Evolutionary conservation across 495 filamentous ascomycete genomes (phyloP).

Genomic region (Neurospora sp.): DNA sequence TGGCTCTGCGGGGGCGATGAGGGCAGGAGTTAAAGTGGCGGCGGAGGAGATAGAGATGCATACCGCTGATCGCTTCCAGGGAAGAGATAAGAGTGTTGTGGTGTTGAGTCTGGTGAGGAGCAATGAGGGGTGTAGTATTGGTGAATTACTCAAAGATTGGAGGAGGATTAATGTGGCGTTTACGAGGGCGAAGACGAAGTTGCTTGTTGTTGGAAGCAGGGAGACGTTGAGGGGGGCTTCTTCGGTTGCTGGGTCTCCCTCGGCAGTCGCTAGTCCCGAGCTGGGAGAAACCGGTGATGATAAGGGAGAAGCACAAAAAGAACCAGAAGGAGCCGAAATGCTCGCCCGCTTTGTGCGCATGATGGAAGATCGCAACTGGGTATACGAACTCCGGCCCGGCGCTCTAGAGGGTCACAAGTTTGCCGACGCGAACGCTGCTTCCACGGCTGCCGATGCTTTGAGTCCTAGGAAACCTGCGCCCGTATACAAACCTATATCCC

Average conservation of each 20-base stretch:
- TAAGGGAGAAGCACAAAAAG: slow-evolving; percentile 22
- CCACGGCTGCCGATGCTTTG: slow-evolving; percentile 1
- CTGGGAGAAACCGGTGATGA: neutral
- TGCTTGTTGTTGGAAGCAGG: slow-evolving; percentile 75
- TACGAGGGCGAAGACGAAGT: slow-evolving; percentile 80
- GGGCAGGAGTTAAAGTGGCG: neutral
- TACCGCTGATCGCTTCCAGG: slow-evolving; percentile 93
- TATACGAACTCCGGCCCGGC: slow-evolving; percentile 54
- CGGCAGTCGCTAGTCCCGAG: slow-evolving; percentile 11
- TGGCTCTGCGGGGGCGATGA: neutral
- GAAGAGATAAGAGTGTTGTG: slow-evolving; percentile 85
- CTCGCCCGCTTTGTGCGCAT: slow-evolving; percentile 63
- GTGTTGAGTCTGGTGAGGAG: slow-evolving; percentile 78
- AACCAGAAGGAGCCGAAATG: slow-evolving; percentile 40
- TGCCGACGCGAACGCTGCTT: slow-evolving; percentile 33
- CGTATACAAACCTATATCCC: neutral
- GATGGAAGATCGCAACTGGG: slow-evolving; percentile 64
- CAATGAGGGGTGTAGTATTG: slow-evolving; percentile 69
- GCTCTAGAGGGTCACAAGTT: slow-evolving; percentile 62
- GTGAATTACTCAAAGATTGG: slow-evolving; percentile 87
- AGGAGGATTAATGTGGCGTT: slow-evolving; percentile 90
- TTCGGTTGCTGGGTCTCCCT: neutral
- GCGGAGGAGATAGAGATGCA: slow-evolving; percentile 68
- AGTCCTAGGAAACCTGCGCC: neutral
- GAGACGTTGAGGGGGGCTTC: slow-evolving; percentile 49